Base-by-base conservation (phyloP, 331 rosid genomes). In the Saraca asoca region DNA sequence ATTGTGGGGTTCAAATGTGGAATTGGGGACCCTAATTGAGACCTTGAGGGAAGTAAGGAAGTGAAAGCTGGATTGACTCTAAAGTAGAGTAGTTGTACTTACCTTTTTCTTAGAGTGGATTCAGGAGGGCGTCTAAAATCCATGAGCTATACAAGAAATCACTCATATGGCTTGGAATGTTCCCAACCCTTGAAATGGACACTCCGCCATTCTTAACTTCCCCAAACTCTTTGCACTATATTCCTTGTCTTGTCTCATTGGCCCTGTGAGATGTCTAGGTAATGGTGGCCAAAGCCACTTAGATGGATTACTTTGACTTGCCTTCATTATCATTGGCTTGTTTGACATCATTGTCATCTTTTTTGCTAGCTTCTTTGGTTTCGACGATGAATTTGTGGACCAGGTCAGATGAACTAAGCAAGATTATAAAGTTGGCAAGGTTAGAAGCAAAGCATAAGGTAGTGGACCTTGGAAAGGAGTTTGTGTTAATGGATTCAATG, bases 1-100 rank as follows among this genome's bases (percentile, higher is more conserved):
- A 90, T 69, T 70, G 97, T 0, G 99, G 99, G 0, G 99, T 94
- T 0, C 83, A 97, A 0, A 94, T 90, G 99, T 48, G 99, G 0
- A 90, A 75, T 20, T 94, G 99, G 99, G 99, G 99, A 94, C 76
- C 90, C 97, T n/a, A n/a, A n/a, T n/a, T n/a, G n/a, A n/a, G n/a
- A n/a, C n/a, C n/a, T n/a, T n/a, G n/a, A n/a, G n/a, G n/a, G n/a
- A n/a, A n/a, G n/a, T n/a, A n/a, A n/a, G n/a, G n/a, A n/a, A n/a
- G n/a, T n/a, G n/a, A n/a, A n/a, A n/a, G n/a, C n/a, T n/a, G n/a
- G n/a, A n/a, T n/a, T n/a, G n/a, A n/a, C n/a, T n/a, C n/a, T n/a
- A n/a, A n/a, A n/a, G n/a, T n/a, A n/a, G n/a, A n/a, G n/a, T n/a
- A n/a, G n/a, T n/a, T n/a, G n/a, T n/a, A n/a, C n/a, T n/a, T n/a